These are phyloP conservation scores for Cymbopogon flexuosus DNA, from an alignment of 202 grass and related monocot genomes.

Conservation along the genomic window DNA sequence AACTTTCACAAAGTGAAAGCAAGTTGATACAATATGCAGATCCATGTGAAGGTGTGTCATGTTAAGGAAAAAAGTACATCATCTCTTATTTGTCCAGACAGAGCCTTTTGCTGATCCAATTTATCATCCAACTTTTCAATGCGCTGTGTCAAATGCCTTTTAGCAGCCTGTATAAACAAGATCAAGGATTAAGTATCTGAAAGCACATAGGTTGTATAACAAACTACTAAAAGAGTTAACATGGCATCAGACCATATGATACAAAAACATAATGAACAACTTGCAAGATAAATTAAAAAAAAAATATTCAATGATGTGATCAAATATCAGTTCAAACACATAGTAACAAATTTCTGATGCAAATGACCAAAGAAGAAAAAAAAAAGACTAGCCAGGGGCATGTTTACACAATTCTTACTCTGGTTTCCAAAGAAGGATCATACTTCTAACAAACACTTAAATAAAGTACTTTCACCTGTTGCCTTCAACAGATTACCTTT, in stretches of 20 bases:
- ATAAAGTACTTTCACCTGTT: not conserved
- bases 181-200: not conserved
- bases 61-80: slow-evolving; percentile 44
- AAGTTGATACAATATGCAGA: not conserved
- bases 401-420: not conserved
- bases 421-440: not conserved
- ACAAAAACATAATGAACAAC: not conserved
- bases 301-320: not conserved
- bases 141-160: slow-evolving; percentile 88
- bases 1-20: slow-evolving; percentile 8
- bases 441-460: not conserved
- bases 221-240: not conserved
- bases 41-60: slow-evolving; percentile 8
- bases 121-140: slow-evolving; percentile 96
- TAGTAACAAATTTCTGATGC: not conserved
- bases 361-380: not conserved
- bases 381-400: not conserved
- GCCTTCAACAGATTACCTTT: not conserved
- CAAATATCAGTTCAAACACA: slow-evolving; percentile 18
- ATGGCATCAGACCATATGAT: slow-evolving; percentile 4
- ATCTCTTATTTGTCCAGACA: slow-evolving; percentile 90
- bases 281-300: not conserved
- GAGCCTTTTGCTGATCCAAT: slow-evolving; percentile 92
- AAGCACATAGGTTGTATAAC: slow-evolving; percentile 6
- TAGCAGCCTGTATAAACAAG: slow-evolving; percentile 59